phyloP scores from a whole-genome alignment of 2,329 filamentous ascomycete genomes.

The Colletotrichum cordylinicola region DNA sequence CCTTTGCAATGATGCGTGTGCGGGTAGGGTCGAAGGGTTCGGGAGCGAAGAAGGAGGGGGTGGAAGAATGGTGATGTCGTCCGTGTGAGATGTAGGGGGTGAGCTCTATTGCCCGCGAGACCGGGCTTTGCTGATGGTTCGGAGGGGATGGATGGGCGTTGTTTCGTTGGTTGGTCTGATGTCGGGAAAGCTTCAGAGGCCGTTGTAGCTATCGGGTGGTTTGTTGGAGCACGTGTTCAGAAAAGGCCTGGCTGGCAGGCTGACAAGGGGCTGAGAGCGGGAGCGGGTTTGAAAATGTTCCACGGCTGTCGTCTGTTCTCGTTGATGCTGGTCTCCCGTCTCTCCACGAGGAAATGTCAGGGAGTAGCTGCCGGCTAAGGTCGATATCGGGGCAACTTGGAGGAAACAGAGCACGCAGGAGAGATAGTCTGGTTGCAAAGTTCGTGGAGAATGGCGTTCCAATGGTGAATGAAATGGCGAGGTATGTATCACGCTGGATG shows the following conservation, averaged over 20 bases:
- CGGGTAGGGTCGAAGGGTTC: not conserved
- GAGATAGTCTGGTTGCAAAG: not conserved
- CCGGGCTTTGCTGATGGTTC: not conserved
- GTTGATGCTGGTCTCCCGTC: not conserved
- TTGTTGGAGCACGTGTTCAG: conserved; percentile 19
- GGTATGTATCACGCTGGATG: conserved; percentile 20
- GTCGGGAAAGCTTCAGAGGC: conserved; percentile 7
- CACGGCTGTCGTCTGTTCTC: conserved; percentile 2
- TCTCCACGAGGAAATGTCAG: not conserved
- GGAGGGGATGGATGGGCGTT: not conserved
- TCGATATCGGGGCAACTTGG: not conserved
- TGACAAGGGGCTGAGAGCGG: not conserved
- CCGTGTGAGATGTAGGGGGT: not conserved
- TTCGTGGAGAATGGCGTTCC: not conserved
- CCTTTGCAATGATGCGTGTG: conserved; percentile 15
- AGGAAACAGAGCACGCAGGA: not conserved
- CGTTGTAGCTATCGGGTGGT: not conserved
- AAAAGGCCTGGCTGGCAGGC: not conserved
- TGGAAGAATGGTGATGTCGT: not conserved
- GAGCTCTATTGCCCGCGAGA: not conserved
- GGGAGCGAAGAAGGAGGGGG: not conserved
- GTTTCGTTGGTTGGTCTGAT: conserved; percentile 15
- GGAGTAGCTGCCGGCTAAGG: not conserved
- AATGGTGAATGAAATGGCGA: conserved; percentile 2
- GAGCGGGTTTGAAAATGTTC: not conserved